Conservation (phyloP, 345 rosid genomes). For the Erysimum cheiranthoides region DNA sequence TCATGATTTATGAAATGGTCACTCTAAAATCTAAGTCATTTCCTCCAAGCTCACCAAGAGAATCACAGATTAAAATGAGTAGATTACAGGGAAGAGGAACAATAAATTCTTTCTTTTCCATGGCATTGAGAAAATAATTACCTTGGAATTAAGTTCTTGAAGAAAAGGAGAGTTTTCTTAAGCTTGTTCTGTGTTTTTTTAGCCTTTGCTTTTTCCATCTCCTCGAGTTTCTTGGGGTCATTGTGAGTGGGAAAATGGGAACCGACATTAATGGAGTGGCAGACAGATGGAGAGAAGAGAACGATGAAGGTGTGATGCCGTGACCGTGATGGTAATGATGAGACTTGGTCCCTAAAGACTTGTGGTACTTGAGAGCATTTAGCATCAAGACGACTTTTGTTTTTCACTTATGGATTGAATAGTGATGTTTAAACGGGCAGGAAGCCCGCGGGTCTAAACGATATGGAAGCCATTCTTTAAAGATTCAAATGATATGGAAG, state of each 20-base stretch:
- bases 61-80: neutral
- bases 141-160: neutral
- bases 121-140: neutral
- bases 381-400: neutral
- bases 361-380: neutral
- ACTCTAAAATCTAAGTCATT: neutral
- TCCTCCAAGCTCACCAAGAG: neutral
- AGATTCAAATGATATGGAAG: neutral
- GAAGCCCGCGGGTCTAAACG: no score
- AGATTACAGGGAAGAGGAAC: neutral
- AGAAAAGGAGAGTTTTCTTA: neutral
- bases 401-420: neutral
- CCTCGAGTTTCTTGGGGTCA: neutral
- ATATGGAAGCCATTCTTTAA: neutral
- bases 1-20: neutral
- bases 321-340: slow-evolving; percentile 5
- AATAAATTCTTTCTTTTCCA: neutral
- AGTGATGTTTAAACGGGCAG: no score
- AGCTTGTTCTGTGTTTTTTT: slow-evolving; percentile 10
- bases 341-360: slow-evolving; percentile 15
- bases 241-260: slow-evolving; percentile 24
- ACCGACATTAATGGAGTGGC: slow-evolving; percentile 40
- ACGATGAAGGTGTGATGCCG: neutral
- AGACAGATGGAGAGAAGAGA: slow-evolving; percentile 40
- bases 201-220: neutral